These are phyloP conservation scores for Xanthoceras sorbifolium DNA, from an alignment of 345 rosid genomes.

Conservation along the genomic window DNA sequence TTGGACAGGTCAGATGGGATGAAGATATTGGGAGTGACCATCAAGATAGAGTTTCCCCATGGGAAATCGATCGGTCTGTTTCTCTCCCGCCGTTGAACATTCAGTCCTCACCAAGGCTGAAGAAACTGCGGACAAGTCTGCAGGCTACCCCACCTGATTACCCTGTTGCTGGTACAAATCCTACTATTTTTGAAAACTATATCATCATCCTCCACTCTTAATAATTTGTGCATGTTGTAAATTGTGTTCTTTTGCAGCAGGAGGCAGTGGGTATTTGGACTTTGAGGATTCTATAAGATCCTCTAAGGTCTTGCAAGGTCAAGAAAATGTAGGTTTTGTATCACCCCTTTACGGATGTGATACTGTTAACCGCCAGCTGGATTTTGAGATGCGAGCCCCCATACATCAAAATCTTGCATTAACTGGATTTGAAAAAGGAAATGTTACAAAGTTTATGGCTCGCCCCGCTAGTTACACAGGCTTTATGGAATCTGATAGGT, in stretches of 20 bases:
- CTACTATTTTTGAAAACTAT: background rate
- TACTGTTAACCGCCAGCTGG: slow-evolving; percentile 54
- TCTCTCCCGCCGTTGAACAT: slow-evolving; percentile 70
- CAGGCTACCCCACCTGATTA: slow-evolving; percentile 50
- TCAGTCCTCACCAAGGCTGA: slow-evolving; percentile 80
- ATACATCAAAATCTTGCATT: slow-evolving; percentile 52
- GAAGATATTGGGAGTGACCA: slow-evolving; percentile 53
- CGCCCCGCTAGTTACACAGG: slow-evolving; percentile 48
- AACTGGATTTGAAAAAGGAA: slow-evolving; percentile 41
- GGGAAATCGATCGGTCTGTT: slow-evolving; percentile 87
- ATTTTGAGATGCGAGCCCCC: slow-evolving; percentile 60
- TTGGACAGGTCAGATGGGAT: slow-evolving; percentile 84
- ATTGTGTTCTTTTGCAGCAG: slow-evolving; percentile 35
- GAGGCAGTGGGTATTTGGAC: slow-evolving; percentile 65
- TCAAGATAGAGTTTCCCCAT: slow-evolving; percentile 81
- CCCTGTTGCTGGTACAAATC: slow-evolving; percentile 50
- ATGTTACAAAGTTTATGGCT: slow-evolving; percentile 40
- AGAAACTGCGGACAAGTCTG: slow-evolving; percentile 70
- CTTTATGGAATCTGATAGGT: slow-evolving; percentile 63
- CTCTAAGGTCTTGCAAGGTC: slow-evolving; percentile 99
- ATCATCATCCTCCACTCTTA: background rate
- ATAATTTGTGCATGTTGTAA: background rate
- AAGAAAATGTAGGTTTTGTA: slow-evolving; percentile 84
- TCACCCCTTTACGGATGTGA: slow-evolving; percentile 67
- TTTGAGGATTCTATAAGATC: slow-evolving; percentile 82